phyloP scores from a whole-genome alignment of 306 rosid genomes.

The Medicago arabica region DNA sequence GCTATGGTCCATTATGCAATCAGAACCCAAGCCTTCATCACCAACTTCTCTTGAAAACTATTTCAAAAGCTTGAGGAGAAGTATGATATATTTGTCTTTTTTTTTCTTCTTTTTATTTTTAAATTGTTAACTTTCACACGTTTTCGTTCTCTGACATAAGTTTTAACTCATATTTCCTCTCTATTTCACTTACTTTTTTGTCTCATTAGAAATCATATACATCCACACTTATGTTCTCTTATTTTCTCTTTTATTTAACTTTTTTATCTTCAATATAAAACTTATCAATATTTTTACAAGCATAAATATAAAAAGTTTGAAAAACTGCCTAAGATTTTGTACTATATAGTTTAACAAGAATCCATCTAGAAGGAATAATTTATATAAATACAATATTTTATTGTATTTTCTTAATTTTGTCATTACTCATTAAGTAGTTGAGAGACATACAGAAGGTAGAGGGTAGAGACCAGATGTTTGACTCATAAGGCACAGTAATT shows the following conservation, averaged over 20 bases:
- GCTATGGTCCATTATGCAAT: too few species aligned
- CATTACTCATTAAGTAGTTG: conserved; percentile 17
- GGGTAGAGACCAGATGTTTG: conserved; percentile 38
- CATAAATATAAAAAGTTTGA: not conserved
- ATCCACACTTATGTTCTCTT: not conserved
- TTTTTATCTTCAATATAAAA: not conserved
- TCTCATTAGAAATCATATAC: not conserved
- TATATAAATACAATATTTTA: not conserved
- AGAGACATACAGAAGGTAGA: not conserved
- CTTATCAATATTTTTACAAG: not conserved
- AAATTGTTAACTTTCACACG: not conserved
- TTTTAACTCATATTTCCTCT: not conserved
- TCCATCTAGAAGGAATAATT: too few species aligned
- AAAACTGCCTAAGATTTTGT: not conserved
- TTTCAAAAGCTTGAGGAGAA: not conserved
- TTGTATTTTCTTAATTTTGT: not conserved
- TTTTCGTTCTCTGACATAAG: not conserved
- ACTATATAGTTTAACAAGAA: not conserved
- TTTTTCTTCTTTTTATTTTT: not conserved
- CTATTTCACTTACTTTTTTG: conserved; percentile 6
- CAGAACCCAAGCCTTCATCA: too few species aligned
- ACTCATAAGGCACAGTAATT: conserved; percentile 29
- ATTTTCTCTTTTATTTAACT: not conserved
- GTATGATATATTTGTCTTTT: not conserved
- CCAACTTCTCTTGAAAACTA: too few species aligned